Base-by-base conservation (phyloP, 176 grass and related monocot genomes). In the Miscanthus lutarioriparius region DNA sequence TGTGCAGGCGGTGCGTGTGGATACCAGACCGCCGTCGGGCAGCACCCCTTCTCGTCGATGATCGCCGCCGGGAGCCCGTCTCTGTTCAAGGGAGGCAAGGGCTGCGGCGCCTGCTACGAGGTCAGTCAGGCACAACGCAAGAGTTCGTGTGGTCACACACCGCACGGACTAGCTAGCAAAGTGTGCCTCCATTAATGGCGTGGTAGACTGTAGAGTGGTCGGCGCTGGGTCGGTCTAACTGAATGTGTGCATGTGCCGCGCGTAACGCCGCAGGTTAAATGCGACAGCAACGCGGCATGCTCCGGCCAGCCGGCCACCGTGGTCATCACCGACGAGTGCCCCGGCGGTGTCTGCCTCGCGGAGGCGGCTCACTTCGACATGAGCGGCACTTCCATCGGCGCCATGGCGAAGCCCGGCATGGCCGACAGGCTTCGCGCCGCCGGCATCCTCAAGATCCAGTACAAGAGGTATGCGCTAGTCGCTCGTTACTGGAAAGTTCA, bases 51-150 rank as follows among this genome's bases (percentile, higher is more conserved):
- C 86, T 87, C 81, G 67, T 93, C 96, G 39, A 87, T 99, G 88
- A 87, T 94, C 64, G 14, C 96, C 41, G 80, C 93, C 20, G 93
- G 85, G 4, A 93, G 86, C 39, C 91, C 96, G 27, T 87, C 91
- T 25, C 30, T 99, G 61, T 99, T 83, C 87, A 92, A 89, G 67
- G 80, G 56, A 7, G 96, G 93, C 74, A 90, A 88, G 77, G 93
- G 96, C 11, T 99, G 96, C n/a, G 96, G 96, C 64, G 89, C 96
- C 10, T 99, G 96, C 81, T 96, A 94, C 79, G 89, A 91, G 93
- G 95, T 97, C 38, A 74, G 70, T 73, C 51, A 80, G 68, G 7
- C n/a, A 59, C 47, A 48, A 1, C 45, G 76, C 61, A 27, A 87
- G 37, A 49, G 20, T 65, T 70, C 49, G 25, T 83, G 83, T 75